Conservation (phyloP, 768 basidiomycete species). For the Boletus eberwhitei region DNA sequence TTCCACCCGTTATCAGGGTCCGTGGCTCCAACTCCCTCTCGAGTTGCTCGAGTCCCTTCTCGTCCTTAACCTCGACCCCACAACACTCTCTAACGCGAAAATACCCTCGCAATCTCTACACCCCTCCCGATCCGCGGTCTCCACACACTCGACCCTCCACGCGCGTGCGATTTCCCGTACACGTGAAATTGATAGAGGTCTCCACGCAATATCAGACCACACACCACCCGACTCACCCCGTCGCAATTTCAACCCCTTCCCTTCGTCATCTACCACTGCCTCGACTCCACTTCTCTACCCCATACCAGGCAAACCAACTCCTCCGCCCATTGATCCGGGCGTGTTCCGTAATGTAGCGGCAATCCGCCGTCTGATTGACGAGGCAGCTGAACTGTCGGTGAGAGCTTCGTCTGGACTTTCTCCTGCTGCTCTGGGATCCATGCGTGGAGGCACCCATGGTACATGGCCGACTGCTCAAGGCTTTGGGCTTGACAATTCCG, state of each 20-base stretch:
- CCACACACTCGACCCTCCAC: neutral
- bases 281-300: constrained; percentile 48
- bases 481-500: constrained; percentile 59
- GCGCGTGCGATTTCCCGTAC: constrained; percentile 24
- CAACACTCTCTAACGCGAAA: constrained; percentile 51
- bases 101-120: constrained; percentile 37
- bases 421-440: constrained; percentile 66
- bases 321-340: constrained; percentile 87
- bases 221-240: constrained; percentile 48
- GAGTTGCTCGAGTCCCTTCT: constrained; percentile 83
- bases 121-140: constrained; percentile 21
- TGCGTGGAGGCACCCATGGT: constrained; percentile 44
- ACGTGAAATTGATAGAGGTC: constrained; percentile 43
- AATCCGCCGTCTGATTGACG: constrained; percentile 82
- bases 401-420: constrained; percentile 84
- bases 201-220: constrained; percentile 32
- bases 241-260: constrained; percentile 34
- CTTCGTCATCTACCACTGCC: constrained; percentile 29
- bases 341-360: constrained; percentile 74
- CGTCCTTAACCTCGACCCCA: constrained; percentile 72
- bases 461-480: constrained; percentile 65
- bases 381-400: constrained; percentile 84
- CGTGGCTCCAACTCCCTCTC: constrained; percentile 86
- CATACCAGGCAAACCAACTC: constrained; percentile 64
- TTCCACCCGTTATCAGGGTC: constrained; percentile 53